Evolutionary conservation across 768 basidiomycete genomes (phyloP), one percentile per base, ranked within the genome.

Genomic region (Rubroboletus pulcherrimus): DNA sequence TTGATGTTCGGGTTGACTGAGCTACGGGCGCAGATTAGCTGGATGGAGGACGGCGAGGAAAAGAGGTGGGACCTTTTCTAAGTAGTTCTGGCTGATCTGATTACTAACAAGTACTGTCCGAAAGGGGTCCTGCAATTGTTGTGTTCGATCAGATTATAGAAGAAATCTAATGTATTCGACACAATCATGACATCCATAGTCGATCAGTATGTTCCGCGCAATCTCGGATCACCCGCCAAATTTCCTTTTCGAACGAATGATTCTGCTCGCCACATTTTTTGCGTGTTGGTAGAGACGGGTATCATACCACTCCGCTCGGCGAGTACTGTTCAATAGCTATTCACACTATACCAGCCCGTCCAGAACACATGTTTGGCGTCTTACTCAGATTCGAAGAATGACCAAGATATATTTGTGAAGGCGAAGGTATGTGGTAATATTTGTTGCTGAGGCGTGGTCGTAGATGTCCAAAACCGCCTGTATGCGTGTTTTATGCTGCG

Each of bases 1-100:
- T 57, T 81, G 49, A 70, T 68, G 46, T 76, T 78, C 40, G 80
- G 80, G 0, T 44, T 73, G 38, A 77, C 78, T 0, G 79, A 81
- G 47, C 50, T 80, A 21, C 73, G 77, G 51, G 78, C 77, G 0
- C 75, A 78, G 38, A 69, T 79, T 19, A 64, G 69, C 9, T 81
- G 80, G 79, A 65, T 58, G 43, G 77, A 79, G 46, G 62, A 73
- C 43, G 70, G 54, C 7, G 31, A 54, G 38, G 69, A 71, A 44
- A 56, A 31, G 54, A 63, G 63, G 68, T 65, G 29, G 26, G 60
- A 15, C 11, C 12, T 6, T 19, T 31, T 41, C 33, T 9, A 24
- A 24, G 24, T 24, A 10, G 15, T 15, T 21, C 26, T 2, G 14
- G 12, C 10, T 17, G 10, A 10, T 38, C 30, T 11, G 1, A 24